phyloP scores from a whole-genome alignment of 2,329 filamentous ascomycete genomes.

The Claviceps quebecensis region DNA sequence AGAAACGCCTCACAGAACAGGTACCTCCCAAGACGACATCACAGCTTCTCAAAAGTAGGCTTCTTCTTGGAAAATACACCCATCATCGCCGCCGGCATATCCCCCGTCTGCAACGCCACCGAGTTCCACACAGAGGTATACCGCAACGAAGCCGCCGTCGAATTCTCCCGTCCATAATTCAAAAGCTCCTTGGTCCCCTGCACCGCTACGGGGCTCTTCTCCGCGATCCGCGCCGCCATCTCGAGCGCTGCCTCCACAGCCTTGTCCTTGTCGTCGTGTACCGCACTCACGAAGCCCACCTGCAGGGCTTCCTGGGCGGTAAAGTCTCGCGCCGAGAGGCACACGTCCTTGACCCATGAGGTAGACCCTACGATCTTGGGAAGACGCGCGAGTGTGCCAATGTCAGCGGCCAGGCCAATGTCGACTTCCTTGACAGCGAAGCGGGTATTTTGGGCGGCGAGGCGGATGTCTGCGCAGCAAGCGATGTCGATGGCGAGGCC shows the following conservation, averaged over 20 bases:
- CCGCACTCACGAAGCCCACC: slow-evolving; percentile 57
- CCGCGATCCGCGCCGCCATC: slow-evolving; percentile 51
- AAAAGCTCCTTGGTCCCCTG: slow-evolving; percentile 78
- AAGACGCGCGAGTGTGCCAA: slow-evolving; percentile 59
- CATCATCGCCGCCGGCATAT: slow-evolving; percentile 60
- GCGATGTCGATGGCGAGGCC: slow-evolving; percentile 67
- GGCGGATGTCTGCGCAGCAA: slow-evolving; percentile 55
- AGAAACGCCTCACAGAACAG: no score
- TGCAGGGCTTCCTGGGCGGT: slow-evolving; percentile 51
- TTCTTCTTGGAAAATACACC: slow-evolving; percentile 66
- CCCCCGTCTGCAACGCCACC: slow-evolving; percentile 65
- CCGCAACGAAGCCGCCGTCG: slow-evolving; percentile 60
- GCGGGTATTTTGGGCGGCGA: slow-evolving; percentile 44
- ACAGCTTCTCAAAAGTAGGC: slow-evolving; percentile 77
- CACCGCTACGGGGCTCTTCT: slow-evolving; percentile 78
- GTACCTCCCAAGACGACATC: slow-evolving; percentile 7
- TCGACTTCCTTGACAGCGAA: slow-evolving; percentile 72
- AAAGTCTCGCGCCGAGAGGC: slow-evolving; percentile 57
- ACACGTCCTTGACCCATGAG: slow-evolving; percentile 71
- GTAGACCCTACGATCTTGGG: slow-evolving; percentile 58
- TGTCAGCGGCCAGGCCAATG: slow-evolving; percentile 66
- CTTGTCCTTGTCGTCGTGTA: slow-evolving; percentile 47
- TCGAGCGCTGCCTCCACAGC: slow-evolving; percentile 49
- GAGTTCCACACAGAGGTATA: slow-evolving; percentile 86
- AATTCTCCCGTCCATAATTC: slow-evolving; percentile 68